These are phyloP conservation scores for Medicago lupulina DNA, from an alignment of 306 rosid genomes.

Conservation along the genomic window DNA sequence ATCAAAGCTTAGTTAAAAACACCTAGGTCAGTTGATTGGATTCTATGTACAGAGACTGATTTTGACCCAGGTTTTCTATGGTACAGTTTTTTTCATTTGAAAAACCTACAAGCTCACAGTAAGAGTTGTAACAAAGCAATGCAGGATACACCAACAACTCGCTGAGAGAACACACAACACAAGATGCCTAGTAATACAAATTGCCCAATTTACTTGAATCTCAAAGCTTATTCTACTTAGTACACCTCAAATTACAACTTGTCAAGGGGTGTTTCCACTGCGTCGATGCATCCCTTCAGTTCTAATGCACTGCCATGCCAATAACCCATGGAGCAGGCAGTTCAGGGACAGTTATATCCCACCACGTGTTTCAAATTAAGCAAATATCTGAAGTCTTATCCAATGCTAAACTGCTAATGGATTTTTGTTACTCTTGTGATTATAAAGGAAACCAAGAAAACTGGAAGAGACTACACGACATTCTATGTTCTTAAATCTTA, in stretches of 20 bases:
- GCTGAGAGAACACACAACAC: background rate
- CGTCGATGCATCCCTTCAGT: background rate
- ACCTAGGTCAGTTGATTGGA: no score
- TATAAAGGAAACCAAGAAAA: slow-evolving; percentile 10
- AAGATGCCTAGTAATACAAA: no score
- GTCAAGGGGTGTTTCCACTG: background rate
- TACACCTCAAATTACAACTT: background rate
- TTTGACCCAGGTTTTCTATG: background rate
- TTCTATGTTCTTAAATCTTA: background rate
- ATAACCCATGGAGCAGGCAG: background rate
- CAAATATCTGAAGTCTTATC: background rate
- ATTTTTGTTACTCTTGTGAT: background rate
- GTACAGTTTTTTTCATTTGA: slow-evolving; percentile 46
- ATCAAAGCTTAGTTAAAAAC: background rate
- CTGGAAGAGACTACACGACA: slow-evolving; percentile 1
- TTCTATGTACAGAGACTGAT: background rate
- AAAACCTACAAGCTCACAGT: slow-evolving; percentile 61
- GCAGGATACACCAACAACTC: background rate
- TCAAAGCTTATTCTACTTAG: background rate
- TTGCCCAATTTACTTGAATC: background rate
- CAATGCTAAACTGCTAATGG: background rate
- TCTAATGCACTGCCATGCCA: background rate
- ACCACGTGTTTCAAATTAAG: background rate
- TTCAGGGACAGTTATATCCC: background rate
- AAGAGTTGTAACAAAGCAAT: no score